phyloP scores from a whole-genome alignment of 306 rosid species.

The Cucurbita argyrosperma region DNA sequence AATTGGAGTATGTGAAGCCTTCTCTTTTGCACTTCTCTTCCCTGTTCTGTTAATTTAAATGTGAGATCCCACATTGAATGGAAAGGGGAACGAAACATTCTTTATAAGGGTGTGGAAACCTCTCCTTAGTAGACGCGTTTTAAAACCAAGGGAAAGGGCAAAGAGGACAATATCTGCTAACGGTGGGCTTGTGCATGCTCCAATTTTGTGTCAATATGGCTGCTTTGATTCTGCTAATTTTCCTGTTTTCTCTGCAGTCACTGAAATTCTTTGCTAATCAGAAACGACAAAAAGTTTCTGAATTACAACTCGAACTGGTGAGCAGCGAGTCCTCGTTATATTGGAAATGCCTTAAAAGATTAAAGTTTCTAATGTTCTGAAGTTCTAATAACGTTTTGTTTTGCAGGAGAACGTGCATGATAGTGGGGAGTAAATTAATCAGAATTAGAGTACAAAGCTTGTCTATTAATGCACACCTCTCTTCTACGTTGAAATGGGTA shows the following conservation, averaged over 20 bases:
- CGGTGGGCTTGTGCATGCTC: too few species aligned
- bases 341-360: neutral
- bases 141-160: too few species aligned
- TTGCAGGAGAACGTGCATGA: neutral
- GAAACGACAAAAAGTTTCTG: constrained; percentile 32
- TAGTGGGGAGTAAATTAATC: neutral
- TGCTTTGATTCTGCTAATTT: neutral
- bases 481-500: neutral
- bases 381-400: too few species aligned
- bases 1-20: constrained; percentile 49
- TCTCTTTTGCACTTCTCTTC: constrained; percentile 7
- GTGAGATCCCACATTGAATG: too few species aligned
- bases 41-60: constrained; percentile 3
- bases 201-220: neutral
- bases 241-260: constrained; percentile 35
- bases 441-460: neutral
- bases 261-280: constrained; percentile 53
- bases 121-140: too few species aligned
- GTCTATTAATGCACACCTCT: neutral
- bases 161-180: too few species aligned
- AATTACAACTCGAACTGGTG: constrained; percentile 60
- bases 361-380: too few species aligned
- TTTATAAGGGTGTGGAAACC: too few species aligned
- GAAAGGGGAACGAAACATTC: too few species aligned
- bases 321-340: constrained; percentile 1